phyloP scores from a whole-genome alignment of 2,329 filamentous ascomycete species.

The Colletotrichum godetiae region DNA sequence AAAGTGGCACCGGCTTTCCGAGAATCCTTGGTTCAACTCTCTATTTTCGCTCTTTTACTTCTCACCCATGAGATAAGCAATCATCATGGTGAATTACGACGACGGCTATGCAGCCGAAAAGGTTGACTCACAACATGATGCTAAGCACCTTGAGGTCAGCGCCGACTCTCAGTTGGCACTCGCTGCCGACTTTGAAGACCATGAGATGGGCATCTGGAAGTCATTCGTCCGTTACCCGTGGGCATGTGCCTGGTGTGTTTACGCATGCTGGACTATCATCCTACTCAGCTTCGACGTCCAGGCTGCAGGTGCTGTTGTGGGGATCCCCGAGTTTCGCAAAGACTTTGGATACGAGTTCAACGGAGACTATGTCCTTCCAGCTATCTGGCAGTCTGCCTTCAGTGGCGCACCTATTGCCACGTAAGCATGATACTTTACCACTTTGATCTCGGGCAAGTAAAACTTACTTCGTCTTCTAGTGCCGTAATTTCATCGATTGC shows the following conservation, averaged over 20 bases:
- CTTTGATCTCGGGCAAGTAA: neutral
- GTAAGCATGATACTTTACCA: conserved; percentile 31
- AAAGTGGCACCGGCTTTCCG: neutral
- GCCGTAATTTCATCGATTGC: conserved; percentile 44
- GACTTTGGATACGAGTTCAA: conserved; percentile 54
- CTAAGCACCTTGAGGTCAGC: conserved; percentile 19
- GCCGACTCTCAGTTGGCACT: conserved; percentile 14
- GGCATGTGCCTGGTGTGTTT: conserved; percentile 49
- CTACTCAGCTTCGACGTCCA: conserved; percentile 55
- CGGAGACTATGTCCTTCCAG: conserved; percentile 51
- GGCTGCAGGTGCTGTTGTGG: conserved; percentile 53
- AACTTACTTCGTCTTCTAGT: neutral
- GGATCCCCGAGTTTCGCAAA: conserved; percentile 56
- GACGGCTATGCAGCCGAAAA: conserved; percentile 24
- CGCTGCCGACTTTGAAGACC: conserved; percentile 40
- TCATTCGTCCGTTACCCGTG: conserved; percentile 41
- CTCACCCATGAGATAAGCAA: no score
- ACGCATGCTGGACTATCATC: conserved; percentile 51
- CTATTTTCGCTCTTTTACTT: neutral
- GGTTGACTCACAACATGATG: neutral
- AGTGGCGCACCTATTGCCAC: conserved; percentile 53
- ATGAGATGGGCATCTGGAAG: conserved; percentile 38
- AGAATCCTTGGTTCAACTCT: neutral
- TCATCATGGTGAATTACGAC: neutral
- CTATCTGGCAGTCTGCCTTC: conserved; percentile 57